Base-by-base conservation (phyloP, 306 rosid species). In the Begonia peltatifolia region DNA sequence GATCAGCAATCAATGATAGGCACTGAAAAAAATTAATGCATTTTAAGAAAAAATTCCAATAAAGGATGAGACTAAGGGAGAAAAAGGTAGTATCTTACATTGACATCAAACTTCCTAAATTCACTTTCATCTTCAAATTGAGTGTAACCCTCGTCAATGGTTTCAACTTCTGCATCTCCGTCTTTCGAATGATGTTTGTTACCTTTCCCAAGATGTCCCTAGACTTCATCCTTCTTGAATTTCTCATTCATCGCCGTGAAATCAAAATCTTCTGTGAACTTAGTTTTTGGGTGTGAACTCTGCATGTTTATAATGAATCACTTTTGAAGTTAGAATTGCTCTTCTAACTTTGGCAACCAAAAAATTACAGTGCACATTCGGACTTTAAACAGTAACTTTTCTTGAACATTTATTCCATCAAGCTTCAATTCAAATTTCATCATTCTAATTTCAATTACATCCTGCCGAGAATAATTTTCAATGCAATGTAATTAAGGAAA, bases 231-330 rank as follows among this genome's bases (percentile, higher is more conserved):
- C 83, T 90, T 90, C 49, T 86, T 90, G 63, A 90, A 90, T 71
- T 85, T 90, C 73, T 90, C 99, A 70, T 85, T 90, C 99, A 90
- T 90, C 46, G 95, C 94, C 57, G 11, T 76, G 79, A 90, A 86
- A 65, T 90, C 94, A 80, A 90, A 86, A 57, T 90, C 99, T 65
- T 86, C 95, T 2, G 95, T 83, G 68, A 90, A 90, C 56, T 59
- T 75, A 41, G 81, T 63, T 23, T 74, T 67, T 6, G 89, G 82
- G 42, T 61, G 82, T n/a, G 77, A 67, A 59, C 70, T 76, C 97
- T 89, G 84, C 61, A 69, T 20, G 23, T 20, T 20, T 20, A 20
- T 20, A 20, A 20, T 20, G 23, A 20, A 20, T 20, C 23, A 20
- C 23, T 20, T 20, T 20, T 20, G 23, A 20, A 20, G 23, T 5